Conservation (phyloP, 805 yeast genomes). For the Candida corydali region DNA sequence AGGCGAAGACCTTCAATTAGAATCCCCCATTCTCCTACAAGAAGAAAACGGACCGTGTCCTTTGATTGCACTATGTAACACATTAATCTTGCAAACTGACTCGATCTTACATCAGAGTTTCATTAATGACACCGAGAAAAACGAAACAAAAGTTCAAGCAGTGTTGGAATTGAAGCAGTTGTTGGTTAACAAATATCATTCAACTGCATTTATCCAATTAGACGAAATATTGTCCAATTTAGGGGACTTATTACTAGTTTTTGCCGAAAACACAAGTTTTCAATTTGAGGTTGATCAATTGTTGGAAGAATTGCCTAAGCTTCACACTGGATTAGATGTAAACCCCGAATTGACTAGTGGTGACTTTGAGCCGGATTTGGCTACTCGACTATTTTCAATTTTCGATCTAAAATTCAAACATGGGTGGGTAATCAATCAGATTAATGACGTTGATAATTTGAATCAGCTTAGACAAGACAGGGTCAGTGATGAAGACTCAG, state of each 20-base stretch:
- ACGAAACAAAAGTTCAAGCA: constrained; percentile 11
- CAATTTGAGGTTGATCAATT: constrained; percentile 25
- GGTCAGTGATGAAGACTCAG: background rate
- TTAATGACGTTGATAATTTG: constrained; percentile 11
- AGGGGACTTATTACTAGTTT: constrained; percentile 40
- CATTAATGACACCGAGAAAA: background rate
- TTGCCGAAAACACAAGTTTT: constrained; percentile 13
- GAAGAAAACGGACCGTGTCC: constrained; percentile 89
- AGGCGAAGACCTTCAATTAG: constrained; percentile 16
- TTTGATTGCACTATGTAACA: constrained; percentile 69
- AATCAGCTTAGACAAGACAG: background rate
- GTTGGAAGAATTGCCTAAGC: constrained; percentile 53
- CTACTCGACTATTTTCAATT: constrained; percentile 51
- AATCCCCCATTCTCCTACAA: constrained; percentile 64
- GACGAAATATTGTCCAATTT: constrained; percentile 44
- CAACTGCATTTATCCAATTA: constrained; percentile 18
- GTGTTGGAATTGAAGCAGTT: constrained; percentile 15
- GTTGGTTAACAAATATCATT: constrained; percentile 11
- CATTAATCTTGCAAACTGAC: constrained; percentile 52
- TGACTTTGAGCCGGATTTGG: constrained; percentile 48
- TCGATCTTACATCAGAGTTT: constrained; percentile 6
- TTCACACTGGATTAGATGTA: constrained; percentile 68
- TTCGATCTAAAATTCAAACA: constrained; percentile 66
- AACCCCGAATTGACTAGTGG: constrained; percentile 61
- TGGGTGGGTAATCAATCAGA: constrained; percentile 72